These are phyloP conservation scores for Volvox carteri DNA, from an alignment of 163 green algal species.

Conservation along the genomic window DNA sequence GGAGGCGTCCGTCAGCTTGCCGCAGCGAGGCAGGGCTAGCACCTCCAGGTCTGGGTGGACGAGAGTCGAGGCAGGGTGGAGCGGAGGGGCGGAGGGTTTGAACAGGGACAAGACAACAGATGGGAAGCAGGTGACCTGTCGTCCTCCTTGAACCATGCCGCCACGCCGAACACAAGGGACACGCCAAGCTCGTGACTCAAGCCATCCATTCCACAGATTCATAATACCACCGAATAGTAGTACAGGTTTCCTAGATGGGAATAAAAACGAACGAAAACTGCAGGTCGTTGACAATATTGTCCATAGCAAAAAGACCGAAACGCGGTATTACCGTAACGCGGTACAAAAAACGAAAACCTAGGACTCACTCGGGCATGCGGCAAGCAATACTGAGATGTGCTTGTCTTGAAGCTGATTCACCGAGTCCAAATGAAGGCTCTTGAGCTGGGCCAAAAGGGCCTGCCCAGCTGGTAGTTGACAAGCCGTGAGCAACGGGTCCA, in stretches of 20 bases:
- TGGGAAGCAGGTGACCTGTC: not conserved
- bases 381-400: not conserved
- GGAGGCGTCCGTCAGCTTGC: conserved; percentile 29
- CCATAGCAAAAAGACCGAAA: too few relatives aligned
- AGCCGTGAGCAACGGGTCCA: not conserved
- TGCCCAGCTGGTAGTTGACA: not conserved
- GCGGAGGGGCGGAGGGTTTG: not conserved
- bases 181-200: too few relatives aligned
- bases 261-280: too few relatives aligned
- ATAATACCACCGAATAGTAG: too few relatives aligned
- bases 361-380: conserved; percentile 17
- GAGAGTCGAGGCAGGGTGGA: not conserved
- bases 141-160: too few relatives aligned
- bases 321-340: too few relatives aligned
- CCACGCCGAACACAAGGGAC: too few relatives aligned
- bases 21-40: conserved; percentile 18
- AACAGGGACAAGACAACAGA: too few relatives aligned
- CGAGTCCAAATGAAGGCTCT: conserved; percentile 24
- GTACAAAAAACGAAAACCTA: too few relatives aligned
- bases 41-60: conserved; percentile 31
- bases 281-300: too few relatives aligned
- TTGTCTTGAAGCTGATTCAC: conserved; percentile 42
- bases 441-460: not conserved
- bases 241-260: too few relatives aligned
- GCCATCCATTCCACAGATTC: too few relatives aligned